Conservation (phyloP, 108 stramenopile genomes). For the Fragilariopsis cylindrus region DNA sequence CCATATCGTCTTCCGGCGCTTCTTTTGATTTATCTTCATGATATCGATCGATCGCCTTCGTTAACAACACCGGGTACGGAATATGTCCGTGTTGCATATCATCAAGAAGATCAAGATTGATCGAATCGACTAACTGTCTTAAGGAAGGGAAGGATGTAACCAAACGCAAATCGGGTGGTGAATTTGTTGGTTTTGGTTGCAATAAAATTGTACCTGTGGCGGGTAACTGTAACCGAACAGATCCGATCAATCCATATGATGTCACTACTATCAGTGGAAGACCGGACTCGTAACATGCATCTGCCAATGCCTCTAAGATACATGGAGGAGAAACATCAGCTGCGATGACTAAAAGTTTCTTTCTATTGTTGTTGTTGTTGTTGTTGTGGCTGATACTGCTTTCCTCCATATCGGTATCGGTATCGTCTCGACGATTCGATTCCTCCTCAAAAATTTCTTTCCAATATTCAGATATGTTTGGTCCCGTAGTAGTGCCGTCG, state of each 20-base stretch:
- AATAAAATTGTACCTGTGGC: constrained; percentile 32
- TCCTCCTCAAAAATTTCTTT: neutral
- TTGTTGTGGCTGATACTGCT: neutral
- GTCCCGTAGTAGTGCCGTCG: neutral
- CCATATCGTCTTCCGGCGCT: constrained; percentile 8
- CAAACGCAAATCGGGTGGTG: constrained; percentile 78
- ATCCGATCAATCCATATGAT: constrained; percentile 90
- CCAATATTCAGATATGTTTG: constrained; percentile 18
- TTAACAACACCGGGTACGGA: constrained; percentile 84
- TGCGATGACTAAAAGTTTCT: constrained; percentile 80
- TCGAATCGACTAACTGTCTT: constrained; percentile 33
- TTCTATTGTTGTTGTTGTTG: constrained; percentile 2
- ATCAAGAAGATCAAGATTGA: constrained; percentile 46
- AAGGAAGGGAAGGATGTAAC: constrained; percentile 51
- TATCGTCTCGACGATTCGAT: neutral
- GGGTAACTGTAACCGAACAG: constrained; percentile 80
- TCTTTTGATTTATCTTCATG: neutral
- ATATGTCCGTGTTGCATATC: constrained; percentile 75
- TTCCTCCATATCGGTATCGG: neutral
- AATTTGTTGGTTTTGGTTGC: constrained; percentile 75
- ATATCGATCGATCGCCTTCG: constrained; percentile 59
- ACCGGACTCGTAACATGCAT: constrained; percentile 42
- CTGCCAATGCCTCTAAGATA: constrained; percentile 57
- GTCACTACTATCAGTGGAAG: constrained; percentile 79
- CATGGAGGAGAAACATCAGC: constrained; percentile 71